A percentile compares a stretch with the other conserved stretches of the same genome.
Evolutionary conservation across 2,329 filamentous ascomycete species (phyloP).

Genomic region (Pseudogymnoascus sp.): DNA sequence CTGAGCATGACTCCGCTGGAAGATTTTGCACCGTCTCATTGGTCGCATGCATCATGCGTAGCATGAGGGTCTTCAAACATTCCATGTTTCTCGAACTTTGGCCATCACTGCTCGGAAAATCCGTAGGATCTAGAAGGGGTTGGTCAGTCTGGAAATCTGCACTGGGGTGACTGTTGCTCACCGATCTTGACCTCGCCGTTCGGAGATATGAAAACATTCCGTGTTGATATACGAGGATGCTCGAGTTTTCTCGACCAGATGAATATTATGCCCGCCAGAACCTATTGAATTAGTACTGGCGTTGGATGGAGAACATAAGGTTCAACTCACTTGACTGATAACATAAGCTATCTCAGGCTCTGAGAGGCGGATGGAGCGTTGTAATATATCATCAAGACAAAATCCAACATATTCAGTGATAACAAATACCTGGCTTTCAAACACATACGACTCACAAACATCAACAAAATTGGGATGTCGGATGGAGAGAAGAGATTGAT

Average conservation of each 20-base stretch:
- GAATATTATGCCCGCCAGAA: conserved; percentile 9
- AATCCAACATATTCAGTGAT: neutral
- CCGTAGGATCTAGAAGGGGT: no score
- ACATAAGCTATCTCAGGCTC: conserved; percentile 11
- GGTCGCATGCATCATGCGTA: conserved; percentile 13
- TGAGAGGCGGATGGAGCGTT: neutral
- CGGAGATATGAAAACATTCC: conserved; percentile 7
- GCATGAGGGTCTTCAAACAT: conserved; percentile 10
- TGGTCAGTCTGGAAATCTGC: no score
- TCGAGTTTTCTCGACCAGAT: conserved; percentile 11
- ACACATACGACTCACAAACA: neutral
- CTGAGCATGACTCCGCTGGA: conserved; percentile 9
- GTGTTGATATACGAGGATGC: neutral
- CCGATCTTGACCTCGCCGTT: conserved; percentile 13
- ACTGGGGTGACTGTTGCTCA: conserved; percentile 7
- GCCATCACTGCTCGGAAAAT: neutral
- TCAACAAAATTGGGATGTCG: conserved; percentile 9
- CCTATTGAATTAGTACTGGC: conserved; percentile 5
- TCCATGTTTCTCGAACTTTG: conserved; percentile 11
- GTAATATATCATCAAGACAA: neutral
- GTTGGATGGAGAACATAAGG: no score
- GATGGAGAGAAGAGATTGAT: neutral
- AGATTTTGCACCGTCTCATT: no score
- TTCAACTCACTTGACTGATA: conserved; percentile 11
- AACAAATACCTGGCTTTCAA: neutral